phyloP scores from a whole-genome alignment of 1,284 basidiomycete species.

The Malassezia arunalokei region DNA sequence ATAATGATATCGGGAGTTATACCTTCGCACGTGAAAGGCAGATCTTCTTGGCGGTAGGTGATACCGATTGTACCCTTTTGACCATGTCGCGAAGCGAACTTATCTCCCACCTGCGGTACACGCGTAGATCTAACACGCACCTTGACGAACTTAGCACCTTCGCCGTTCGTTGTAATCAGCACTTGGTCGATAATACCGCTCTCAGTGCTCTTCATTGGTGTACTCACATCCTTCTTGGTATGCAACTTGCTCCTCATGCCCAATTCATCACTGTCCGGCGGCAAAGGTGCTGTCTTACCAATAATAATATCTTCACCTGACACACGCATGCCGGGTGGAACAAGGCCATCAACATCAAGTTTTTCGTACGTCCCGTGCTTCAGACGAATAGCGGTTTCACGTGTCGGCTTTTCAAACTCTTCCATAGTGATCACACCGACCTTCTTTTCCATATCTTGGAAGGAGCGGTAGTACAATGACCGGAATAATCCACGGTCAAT shows the following conservation, averaged over 20 bases:
- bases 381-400: slow-evolving; percentile 85
- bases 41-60: slow-evolving; percentile 97
- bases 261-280: slow-evolving; percentile 88
- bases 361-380: slow-evolving; percentile 99
- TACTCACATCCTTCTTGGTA: slow-evolving; percentile 84
- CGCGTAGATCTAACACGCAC: slow-evolving; percentile 88
- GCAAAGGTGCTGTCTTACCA: slow-evolving; percentile 94
- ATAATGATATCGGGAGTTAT: slow-evolving; percentile 95
- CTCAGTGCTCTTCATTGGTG: slow-evolving; percentile 93
- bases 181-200: slow-evolving; percentile 96
- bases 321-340: slow-evolving; percentile 88
- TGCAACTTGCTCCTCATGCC: slow-evolving; percentile 85
- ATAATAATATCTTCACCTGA: slow-evolving; percentile 97
- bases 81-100: slow-evolving; percentile 97
- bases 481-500: slow-evolving; percentile 96
- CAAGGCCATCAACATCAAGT: slow-evolving; percentile 86
- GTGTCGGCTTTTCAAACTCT: slow-evolving; percentile 91
- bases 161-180: slow-evolving; percentile 84
- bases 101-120: slow-evolving; percentile 94
- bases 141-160: slow-evolving; percentile 97
- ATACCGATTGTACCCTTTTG: slow-evolving; percentile 99
- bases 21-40: slow-evolving; percentile 95
- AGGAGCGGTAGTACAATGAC: slow-evolving; percentile 94
- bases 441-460: slow-evolving; percentile 94
- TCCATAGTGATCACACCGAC: slow-evolving; percentile 69